Evolutionary conservation across 441 rosid species (phyloP).

Genomic region (Gossypium gossypioides): DNA sequence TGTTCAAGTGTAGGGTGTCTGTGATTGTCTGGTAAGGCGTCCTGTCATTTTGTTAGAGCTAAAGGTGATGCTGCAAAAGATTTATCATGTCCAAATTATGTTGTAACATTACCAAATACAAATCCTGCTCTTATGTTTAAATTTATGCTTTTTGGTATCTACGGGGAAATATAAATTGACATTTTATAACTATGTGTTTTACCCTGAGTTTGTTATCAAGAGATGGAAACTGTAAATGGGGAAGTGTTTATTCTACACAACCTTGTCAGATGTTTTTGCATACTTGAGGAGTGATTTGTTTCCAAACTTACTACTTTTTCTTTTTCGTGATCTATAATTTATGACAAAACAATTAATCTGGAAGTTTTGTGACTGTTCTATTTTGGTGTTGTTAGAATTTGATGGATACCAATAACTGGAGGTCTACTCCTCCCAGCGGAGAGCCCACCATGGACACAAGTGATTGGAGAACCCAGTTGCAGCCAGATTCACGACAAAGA

Average conservation of each 20-base stretch:
- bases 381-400: conserved; percentile 10
- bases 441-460: conserved; percentile 42
- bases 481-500: conserved; percentile 48
- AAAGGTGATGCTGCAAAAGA: background rate
- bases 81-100: background rate
- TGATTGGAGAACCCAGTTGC: conserved; percentile 71
- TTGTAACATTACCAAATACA: background rate
- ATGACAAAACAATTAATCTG: background rate
- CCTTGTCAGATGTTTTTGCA: background rate
- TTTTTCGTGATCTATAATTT: background rate
- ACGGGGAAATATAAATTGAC: background rate
- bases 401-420: conserved; percentile 39
- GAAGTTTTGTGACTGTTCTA: background rate
- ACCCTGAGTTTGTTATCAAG: background rate
- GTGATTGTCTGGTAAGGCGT: background rate
- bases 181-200: background rate
- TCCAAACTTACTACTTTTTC: background rate
- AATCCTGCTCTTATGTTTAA: background rate
- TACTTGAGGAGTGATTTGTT: background rate
- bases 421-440: conserved; percentile 30
- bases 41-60: background rate
- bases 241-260: background rate
- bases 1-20: background rate
- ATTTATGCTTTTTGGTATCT: background rate
- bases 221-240: background rate